Conservation (phyloP, 2,329 filamentous ascomycete genomes). For the Coniochaeta hoffmannii region DNA sequence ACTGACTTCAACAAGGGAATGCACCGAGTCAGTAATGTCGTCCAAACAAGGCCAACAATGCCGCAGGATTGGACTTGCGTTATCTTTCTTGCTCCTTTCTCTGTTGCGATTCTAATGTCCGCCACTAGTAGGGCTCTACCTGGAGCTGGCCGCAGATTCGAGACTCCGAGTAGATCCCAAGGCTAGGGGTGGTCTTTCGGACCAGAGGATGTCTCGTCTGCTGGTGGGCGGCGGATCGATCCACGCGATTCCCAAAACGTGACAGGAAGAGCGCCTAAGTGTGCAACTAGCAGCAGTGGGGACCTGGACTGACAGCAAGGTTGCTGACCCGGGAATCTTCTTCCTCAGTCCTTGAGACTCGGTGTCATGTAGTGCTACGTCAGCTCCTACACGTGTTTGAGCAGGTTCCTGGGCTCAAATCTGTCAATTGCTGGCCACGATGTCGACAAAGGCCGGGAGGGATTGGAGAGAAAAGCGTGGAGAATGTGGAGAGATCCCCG, state of each 20-base stretch:
- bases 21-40: background rate
- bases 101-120: background rate
- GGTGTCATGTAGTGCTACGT: background rate
- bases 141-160: background rate
- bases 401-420: background rate
- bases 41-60: background rate
- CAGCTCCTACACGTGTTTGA: background rate
- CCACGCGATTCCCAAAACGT: conserved; percentile 5
- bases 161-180: background rate
- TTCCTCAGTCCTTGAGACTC: background rate
- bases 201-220: conserved; percentile 18
- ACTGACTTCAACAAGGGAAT: background rate
- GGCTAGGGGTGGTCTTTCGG: conserved; percentile 10
- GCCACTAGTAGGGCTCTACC: background rate
- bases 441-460: background rate
- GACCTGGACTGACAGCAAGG: background rate
- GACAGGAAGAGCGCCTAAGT: background rate
- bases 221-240: conserved; percentile 4
- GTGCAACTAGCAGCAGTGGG: background rate
- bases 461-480: background rate
- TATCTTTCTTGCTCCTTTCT: background rate
- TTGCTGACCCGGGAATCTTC: background rate
- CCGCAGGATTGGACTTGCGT: background rate
- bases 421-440: background rate
- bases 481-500: conserved; percentile 1